Evolutionary conservation across 257 asterid species (phyloP), one percentile per base, ranked within the genome.

Genomic region (Nicotiana benthamiana): DNA sequence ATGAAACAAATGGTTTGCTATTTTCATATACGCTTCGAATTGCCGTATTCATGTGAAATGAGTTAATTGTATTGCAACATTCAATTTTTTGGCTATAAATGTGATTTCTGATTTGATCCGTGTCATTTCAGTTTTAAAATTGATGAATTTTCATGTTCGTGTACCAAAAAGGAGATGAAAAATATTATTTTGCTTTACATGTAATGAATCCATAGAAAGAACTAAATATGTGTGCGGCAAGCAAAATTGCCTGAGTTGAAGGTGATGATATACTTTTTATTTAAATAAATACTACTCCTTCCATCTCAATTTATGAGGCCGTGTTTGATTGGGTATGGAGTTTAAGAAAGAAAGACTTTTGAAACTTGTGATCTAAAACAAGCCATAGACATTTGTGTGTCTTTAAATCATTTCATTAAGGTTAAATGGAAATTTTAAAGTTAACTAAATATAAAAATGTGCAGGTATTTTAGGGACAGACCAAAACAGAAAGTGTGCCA

Each of bases 1-100:
- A 95, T 95, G 99, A 95, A 95, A 81, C 98, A 93, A 86, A 95
- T 95, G 99, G 99, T 93, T 90, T 27, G 4, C 17, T 72, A 52
- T 70, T 51, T 74, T 4, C 28, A 11, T 67, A 4, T 62, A 26
- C 64, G 10, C 18, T 10, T 48, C 27, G 18, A 18, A 6, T 36
- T 75, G 18, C 63, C 46, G 15, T 57, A 20, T 53, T 26, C 52
- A 3, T 12, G 5, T 11, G 64, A 17, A 28, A 6, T 13, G 12
- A 28, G 7, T 66, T 6, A 53, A 53, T 68, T 32, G 28, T 68
- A 18, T 51, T 36, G 28, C 27, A 16, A 32, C 72, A 59, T 5
- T 59, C 18, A 1, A 30, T 62, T 74, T 15, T 57, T 54, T 11
- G 28, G 48, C 9, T 40, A 40, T 40, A 40, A 9, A 9, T 40